phyloP scores from a whole-genome alignment of 164 flowering plant species.

The Platanus orientalis region DNA sequence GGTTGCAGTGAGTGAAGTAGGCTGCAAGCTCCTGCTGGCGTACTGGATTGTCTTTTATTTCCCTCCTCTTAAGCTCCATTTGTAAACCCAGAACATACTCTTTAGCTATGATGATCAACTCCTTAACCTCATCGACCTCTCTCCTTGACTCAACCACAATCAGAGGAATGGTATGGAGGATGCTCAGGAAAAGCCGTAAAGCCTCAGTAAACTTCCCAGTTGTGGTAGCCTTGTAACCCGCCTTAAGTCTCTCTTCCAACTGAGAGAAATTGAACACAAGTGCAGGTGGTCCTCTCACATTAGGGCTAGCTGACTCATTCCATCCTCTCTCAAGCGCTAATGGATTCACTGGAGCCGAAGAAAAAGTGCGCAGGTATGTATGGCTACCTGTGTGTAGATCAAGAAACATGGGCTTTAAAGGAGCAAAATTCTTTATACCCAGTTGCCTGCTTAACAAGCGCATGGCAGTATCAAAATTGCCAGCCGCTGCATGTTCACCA shows the following conservation, averaged over 20 bases:
- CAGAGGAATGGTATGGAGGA: slow-evolving; percentile 40
- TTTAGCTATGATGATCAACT: slow-evolving; percentile 32
- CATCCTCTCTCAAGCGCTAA: slow-evolving; percentile 34
- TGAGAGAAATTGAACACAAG: slow-evolving; percentile 29
- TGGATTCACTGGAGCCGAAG: slow-evolving; percentile 30
- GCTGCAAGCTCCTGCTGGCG: slow-evolving; percentile 55
- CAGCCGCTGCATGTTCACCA: slow-evolving; percentile 40
- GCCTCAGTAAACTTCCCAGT: slow-evolving; percentile 33
- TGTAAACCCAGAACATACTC: slow-evolving; percentile 42
- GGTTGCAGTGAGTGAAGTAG: slow-evolving; percentile 50
- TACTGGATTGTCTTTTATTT: slow-evolving; percentile 27
- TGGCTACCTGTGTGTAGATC: slow-evolving; percentile 34
- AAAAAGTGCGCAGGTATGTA: slow-evolving; percentile 23
- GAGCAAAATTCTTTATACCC: slow-evolving; percentile 34
- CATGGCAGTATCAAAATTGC: slow-evolving; percentile 40
- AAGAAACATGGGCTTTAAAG: slow-evolving; percentile 31
- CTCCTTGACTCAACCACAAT: slow-evolving; percentile 46
- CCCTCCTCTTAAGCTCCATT: slow-evolving; percentile 42
- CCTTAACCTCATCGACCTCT: slow-evolving; percentile 52
- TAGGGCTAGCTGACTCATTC: slow-evolving; percentile 33
- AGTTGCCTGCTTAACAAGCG: slow-evolving; percentile 35
- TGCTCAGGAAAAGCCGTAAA: slow-evolving; percentile 25
- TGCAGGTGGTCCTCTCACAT: slow-evolving; percentile 38
- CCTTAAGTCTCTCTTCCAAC: slow-evolving; percentile 30
- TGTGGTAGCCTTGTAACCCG: slow-evolving; percentile 31